Base-by-base conservation (phyloP, 345 rosid genomes). In the Murraya koenigii region DNA sequence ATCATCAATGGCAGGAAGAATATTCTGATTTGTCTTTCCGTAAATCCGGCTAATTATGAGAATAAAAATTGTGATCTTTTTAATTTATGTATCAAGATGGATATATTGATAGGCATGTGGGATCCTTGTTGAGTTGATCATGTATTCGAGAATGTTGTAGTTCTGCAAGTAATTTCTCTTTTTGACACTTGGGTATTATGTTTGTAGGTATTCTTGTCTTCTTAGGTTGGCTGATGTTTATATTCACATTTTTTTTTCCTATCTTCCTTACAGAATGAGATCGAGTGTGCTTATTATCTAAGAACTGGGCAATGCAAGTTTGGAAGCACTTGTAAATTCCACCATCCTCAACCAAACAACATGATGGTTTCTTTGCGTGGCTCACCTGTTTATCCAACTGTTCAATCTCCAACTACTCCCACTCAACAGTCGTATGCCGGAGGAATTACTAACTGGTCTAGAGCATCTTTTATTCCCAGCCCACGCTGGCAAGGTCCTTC, bases 401-500 rank as follows among this genome's bases (percentile, higher is more conserved):
- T 88, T 60, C 92, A 86, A 5, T 88, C 96, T 77, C 94, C 99
- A n/a, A 86, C 95, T 19, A 79, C 94, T 75, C 85, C 85, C 5
- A 88, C 87, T 78, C 97, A 90, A 84, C 94, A 91, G 82, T 94
- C 97, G 55, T 86, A 89, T 81, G 77, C 86, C 22, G 93, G 90
- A 81, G 94, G 90, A 74, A 78, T 88, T 65, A 67, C 90, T 65
- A 88, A 83, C 83, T 96, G 99, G 99, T 86, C 98, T 26, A 87
- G 98, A 78, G 88, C 97, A 75, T 91, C 99, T 69, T 94, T 87
- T 80, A 87, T 97, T 76, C 88, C 97, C 56, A 97, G 92, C 79
- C 98, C 98, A 72, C 90, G 97, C 35, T 97, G 99, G 99, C 97
- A 91, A 84, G 97, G 89, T 73, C 98, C 97, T 70, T 94, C 98